These are phyloP conservation scores for Raffaelea ambrosiae DNA, from an alignment of 2,329 filamentous ascomycete genomes.

Conservation along the genomic window DNA sequence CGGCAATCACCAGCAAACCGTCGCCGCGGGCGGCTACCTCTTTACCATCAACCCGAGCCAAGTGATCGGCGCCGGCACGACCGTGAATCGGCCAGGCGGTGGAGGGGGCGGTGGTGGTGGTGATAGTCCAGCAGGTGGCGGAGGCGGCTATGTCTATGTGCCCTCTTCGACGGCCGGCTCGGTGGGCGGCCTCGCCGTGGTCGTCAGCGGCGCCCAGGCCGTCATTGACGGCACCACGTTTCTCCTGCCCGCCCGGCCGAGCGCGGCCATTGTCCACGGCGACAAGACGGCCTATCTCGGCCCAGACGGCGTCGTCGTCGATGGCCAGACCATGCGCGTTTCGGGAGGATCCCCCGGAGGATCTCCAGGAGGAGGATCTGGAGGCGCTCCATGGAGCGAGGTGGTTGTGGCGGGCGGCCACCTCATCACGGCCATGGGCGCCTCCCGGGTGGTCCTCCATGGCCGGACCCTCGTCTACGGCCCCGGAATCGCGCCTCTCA, in stretches of 20 bases:
- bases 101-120: conserved; percentile 16
- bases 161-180: conserved; percentile 27
- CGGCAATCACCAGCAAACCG: conserved; percentile 14
- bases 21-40: conserved; percentile 18
- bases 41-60: conserved; percentile 41
- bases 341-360: conserved; percentile 3
- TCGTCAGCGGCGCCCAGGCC: conserved; percentile 30
- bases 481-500: conserved; percentile 8
- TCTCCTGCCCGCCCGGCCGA: conserved; percentile 27
- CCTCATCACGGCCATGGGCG: conserved; percentile 32
- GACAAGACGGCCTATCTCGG: conserved; percentile 25
- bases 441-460: conserved; percentile 32
- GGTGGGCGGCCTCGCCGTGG: conserved; percentile 30
- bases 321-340: conserved; percentile 28
- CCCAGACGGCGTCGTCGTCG: conserved; percentile 23
- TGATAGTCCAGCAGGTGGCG: conserved; percentile 16
- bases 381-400: conserved; percentile 22
- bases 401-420: conserved; percentile 40
- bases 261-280: conserved; percentile 25
- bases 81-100: conserved; percentile 29
- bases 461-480: conserved; percentile 36
- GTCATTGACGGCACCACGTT: conserved; percentile 34
- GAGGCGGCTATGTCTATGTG: conserved; percentile 17
- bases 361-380: background rate
- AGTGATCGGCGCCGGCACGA: conserved; percentile 35